Conservation (phyloP, 768 basidiomycete species). For the Scleroderma bovista region DNA sequence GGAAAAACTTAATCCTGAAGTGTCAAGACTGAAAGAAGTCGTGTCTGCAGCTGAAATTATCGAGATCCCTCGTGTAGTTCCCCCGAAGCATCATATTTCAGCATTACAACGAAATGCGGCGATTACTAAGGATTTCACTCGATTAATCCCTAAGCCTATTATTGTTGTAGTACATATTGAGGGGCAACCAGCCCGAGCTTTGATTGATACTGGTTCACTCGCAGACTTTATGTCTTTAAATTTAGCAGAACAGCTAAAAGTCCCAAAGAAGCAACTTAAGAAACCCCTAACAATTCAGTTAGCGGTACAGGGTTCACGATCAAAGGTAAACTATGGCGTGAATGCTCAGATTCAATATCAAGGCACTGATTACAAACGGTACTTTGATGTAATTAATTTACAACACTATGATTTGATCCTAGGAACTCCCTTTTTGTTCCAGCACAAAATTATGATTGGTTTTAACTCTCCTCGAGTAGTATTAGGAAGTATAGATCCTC, state of each 20-base stretch:
- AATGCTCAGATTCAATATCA: constrained; percentile 11
- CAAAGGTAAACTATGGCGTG: constrained; percentile 18
- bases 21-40: no score
- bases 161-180: constrained; percentile 11
- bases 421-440: constrained; percentile 34
- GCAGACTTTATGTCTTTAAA: constrained; percentile 24
- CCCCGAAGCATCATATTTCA: no score
- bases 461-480: constrained; percentile 16
- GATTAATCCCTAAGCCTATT: neutral
- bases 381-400: constrained; percentile 35
- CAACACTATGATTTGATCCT: constrained; percentile 34
- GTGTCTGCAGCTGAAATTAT: no score
- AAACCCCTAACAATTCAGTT: constrained; percentile 26
- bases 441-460: constrained; percentile 24
- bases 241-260: neutral
- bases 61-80: no score
- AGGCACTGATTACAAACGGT: constrained; percentile 1
- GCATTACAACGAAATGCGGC: no score
- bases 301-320: constrained; percentile 23
- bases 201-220: constrained; percentile 23
- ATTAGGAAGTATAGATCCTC: constrained; percentile 1
- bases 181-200: constrained; percentile 11
- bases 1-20: no score
- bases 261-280: neutral
- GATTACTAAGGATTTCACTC: no score